Base-by-base conservation (phyloP, 1,139 yeast genomes). In the Lizanozyma gosingica region DNA sequence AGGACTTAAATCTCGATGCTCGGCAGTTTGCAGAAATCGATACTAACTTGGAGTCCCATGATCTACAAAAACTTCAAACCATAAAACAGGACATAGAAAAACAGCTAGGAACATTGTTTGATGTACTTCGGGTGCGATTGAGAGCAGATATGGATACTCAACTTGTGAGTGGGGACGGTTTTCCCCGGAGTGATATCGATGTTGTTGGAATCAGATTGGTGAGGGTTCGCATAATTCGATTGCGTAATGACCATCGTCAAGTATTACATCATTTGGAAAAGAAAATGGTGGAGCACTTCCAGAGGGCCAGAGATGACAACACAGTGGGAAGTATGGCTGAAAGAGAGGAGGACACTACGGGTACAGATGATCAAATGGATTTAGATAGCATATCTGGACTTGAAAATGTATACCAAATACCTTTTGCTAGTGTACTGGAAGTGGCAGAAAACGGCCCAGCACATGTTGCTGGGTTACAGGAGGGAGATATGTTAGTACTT, bases 181-280 rank as follows among this genome's bases (percentile, higher is more conserved):
- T 76, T 50, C 98, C 98, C 0, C 66, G 97, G 34, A 63, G 70
- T 14, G 97, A 92, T 55, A 73, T 90, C 29, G 95, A 92, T 52
- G 84, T 90, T 4, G 78, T 82, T 3, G 72, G 83, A 34, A 65
- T 80, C 2, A 63, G 94, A 40, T 62, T 75, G n/a, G 54, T 77
- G 0, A 59, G 96, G 45, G 74, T 79, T 6, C 74, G 73, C 51
- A 76, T 88, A 35, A 79, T 83, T 37, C 65, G 84, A 41, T 64
- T 83, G 40, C 65, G 80, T 43, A 88, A 87, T 53, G 97, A 90
- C 57, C 67, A 80, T 46, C 69, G 66, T 43, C 56, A 53, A 16
- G 60, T 85, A 14, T 56, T 80, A 45, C 57, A 62, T n/a, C 56
- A 64, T 34, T 54, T 86, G 9, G 80, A 78, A 40, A 44, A 43